phyloP scores from a whole-genome alignment of 1,284 basidiomycete species.

The Rhodotorula glutinis region DNA sequence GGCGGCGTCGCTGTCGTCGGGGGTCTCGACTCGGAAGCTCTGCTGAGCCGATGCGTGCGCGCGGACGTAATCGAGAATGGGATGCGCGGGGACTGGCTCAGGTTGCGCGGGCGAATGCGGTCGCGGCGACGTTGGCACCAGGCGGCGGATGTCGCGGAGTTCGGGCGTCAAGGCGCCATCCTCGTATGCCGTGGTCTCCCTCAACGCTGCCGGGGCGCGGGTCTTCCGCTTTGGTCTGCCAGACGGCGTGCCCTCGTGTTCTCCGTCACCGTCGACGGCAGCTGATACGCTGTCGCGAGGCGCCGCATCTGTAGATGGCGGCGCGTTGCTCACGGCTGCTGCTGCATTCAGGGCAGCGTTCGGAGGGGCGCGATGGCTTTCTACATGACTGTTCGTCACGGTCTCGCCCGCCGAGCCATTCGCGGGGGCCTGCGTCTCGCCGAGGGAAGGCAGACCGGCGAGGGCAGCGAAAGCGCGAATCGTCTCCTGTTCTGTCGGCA shows the following conservation, averaged over 20 bases:
- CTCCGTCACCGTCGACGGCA: background rate
- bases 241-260: background rate
- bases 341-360: background rate
- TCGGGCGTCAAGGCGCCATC: background rate
- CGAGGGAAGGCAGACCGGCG: background rate
- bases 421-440: too few relatives aligned
- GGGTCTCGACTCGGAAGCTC: slow-evolving; percentile 16
- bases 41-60: slow-evolving; percentile 13
- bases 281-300: background rate
- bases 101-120: background rate
- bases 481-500: background rate
- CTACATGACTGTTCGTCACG: too few relatives aligned
- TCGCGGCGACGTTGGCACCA: background rate
- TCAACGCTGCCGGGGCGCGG: background rate
- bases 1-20: slow-evolving; percentile 19
- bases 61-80: slow-evolving; percentile 21
- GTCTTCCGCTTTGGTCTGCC: slow-evolving; percentile 8
- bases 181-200: slow-evolving; percentile 3
- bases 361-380: too few relatives aligned
- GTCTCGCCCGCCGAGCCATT: too few relatives aligned
- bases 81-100: background rate
- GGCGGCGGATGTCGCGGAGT: background rate
- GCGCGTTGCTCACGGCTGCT: too few relatives aligned
- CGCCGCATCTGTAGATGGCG: background rate
- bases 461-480: background rate